phyloP scores from a whole-genome alignment of 805 yeast genomes.

The Candida cerambycidarum region DNA sequence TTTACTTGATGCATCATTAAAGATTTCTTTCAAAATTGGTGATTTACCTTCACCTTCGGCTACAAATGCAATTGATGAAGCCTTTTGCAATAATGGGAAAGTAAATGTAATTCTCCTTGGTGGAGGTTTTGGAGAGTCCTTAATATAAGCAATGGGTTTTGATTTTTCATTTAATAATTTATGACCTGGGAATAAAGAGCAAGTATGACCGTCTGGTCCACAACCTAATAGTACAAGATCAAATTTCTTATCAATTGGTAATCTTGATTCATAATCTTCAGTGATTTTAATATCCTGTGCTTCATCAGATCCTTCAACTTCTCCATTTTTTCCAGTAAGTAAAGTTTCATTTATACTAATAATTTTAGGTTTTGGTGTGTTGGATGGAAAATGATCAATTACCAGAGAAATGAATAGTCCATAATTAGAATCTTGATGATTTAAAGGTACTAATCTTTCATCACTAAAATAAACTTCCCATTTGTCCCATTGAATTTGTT shows the following conservation, averaged over 20 bases:
- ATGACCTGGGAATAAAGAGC: slow-evolving; percentile 90
- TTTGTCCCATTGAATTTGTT: slow-evolving; percentile 59
- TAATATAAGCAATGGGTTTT: slow-evolving; percentile 59
- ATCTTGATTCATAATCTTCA: slow-evolving; percentile 53
- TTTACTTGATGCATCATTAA: slow-evolving; percentile 46
- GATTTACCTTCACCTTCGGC: slow-evolving; percentile 90
- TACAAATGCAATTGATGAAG: slow-evolving; percentile 66
- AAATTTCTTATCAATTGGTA: slow-evolving; percentile 49
- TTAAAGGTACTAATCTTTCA: slow-evolving; percentile 84
- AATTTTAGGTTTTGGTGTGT: slow-evolving; percentile 54
- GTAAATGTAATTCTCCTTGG: slow-evolving; percentile 89
- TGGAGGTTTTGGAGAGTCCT: slow-evolving; percentile 92
- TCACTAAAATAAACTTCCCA: slow-evolving; percentile 89
- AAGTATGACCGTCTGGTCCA: slow-evolving; percentile 96
- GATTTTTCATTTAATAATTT: slow-evolving; percentile 54
- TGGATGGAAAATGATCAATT: slow-evolving; percentile 42
- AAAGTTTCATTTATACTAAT: slow-evolving; percentile 65
- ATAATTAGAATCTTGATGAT: slow-evolving; percentile 81
- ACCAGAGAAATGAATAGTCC: slow-evolving; percentile 72
- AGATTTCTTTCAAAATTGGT: slow-evolving; percentile 66
- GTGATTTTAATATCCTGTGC: slow-evolving; percentile 55
- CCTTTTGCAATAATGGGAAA: slow-evolving; percentile 64
- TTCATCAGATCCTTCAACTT: slow-evolving; percentile 43
- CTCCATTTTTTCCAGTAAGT: slow-evolving; percentile 50
- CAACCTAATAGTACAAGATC: slow-evolving; percentile 82